Evolutionary conservation across 768 basidiomycete genomes (phyloP), one percentile per base, ranked within the genome.

Genomic region (Mycena galericulata): DNA sequence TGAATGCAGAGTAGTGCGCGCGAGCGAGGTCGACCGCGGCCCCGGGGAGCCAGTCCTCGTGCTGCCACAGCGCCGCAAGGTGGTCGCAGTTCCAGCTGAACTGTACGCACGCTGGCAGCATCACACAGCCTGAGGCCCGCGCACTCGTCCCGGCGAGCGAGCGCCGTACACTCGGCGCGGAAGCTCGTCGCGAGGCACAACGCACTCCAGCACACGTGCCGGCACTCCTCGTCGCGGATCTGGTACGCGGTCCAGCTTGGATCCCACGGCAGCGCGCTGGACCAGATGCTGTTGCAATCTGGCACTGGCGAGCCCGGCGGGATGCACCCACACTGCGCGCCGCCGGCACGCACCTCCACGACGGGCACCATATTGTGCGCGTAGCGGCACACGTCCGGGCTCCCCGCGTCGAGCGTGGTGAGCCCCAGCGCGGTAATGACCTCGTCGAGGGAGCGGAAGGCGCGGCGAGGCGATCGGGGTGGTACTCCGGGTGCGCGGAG

Each of bases 41-140:
- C 55, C 85, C 79, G 10, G 88, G 86, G 32, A 94, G 79, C 93
- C 93, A 94, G 3, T 85, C 75, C 72, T 94, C 87, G 64, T 91
- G 85, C 71, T 89, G 74, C 92, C 92, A 94, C 4, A 94, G 85
- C 0, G 80, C 73, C 24, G 93, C 86, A 56, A 94, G 82, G 71
- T 93, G 92, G 65, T 93, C 87, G 71, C 94, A 94, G 72, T 94
- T 88, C 93, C 91, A 92, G 78, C 86, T 88, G 75, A 89, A 92
- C 76, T 92, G 89, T n/a, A 54, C 77, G 80, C 65, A 87, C 80
- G 43, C 84, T 79, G 45, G 80, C 75, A 30, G 70, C 56, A 22
- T 71, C 70, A 24, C 70, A 71, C 24, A 71, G 47, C 20, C 43
- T 12, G 27, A 67, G 83, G 80, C 50, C 83, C 78, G 61, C 75